Conservation (phyloP, 371 early-diverging fungal species). For the Mortierella sp. region DNA sequence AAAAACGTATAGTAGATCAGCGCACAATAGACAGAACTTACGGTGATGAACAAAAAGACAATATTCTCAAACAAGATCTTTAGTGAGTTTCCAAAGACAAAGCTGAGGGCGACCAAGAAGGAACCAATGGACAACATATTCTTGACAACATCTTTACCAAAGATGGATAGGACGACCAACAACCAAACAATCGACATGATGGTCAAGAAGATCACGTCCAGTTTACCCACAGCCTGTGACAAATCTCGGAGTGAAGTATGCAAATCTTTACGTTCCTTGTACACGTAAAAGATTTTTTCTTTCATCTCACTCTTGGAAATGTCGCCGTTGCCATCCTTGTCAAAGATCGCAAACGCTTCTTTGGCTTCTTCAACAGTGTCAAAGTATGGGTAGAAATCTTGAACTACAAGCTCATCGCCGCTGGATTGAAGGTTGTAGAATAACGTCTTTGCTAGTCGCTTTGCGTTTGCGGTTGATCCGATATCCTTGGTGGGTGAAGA, state of each 20-base stretch:
- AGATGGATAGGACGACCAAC: slow-evolving; percentile 58
- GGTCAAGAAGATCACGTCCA: slow-evolving; percentile 69
- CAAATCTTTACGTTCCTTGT: slow-evolving; percentile 76
- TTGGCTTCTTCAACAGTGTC: slow-evolving; percentile 64
- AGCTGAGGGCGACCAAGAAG: slow-evolving; percentile 69
- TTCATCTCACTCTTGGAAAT: slow-evolving; percentile 77
- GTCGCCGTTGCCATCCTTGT: slow-evolving; percentile 79
- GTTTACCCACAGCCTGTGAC: slow-evolving; percentile 77
- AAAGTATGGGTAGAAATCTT: slow-evolving; percentile 70
- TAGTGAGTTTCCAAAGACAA: slow-evolving; percentile 73
- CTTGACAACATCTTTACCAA: slow-evolving; percentile 58
- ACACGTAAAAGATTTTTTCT: slow-evolving; percentile 70
- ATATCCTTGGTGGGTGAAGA: slow-evolving; percentile 55
- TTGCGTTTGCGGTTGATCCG: slow-evolving; percentile 66
- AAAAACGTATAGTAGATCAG: too few relatives aligned
- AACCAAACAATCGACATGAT: slow-evolving; percentile 59
- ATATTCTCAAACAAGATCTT: slow-evolving; percentile 71
- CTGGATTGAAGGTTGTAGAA: slow-evolving; percentile 60
- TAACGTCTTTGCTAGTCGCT: slow-evolving; percentile 62
- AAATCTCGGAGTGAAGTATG: slow-evolving; percentile 72
- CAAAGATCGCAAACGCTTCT: slow-evolving; percentile 76
- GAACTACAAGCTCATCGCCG: slow-evolving; percentile 49
- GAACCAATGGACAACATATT: slow-evolving; percentile 66
- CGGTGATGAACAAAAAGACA: slow-evolving; percentile 70
- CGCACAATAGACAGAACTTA: slow-evolving; percentile 22